Base-by-base conservation (phyloP, 2,329 filamentous ascomycete species). In the Cadophora sp. region DNA sequence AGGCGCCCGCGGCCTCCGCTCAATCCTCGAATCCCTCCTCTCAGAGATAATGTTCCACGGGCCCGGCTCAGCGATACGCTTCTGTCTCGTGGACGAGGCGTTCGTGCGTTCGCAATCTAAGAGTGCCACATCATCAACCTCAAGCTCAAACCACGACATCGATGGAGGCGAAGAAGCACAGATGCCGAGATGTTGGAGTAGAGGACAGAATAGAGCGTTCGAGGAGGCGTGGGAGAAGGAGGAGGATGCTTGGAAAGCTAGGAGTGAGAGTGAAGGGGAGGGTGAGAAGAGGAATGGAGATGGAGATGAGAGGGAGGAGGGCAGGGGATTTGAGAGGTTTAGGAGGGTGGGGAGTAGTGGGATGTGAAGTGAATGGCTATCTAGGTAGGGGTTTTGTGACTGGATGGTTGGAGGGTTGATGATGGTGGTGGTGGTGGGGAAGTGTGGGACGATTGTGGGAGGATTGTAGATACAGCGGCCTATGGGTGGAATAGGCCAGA, bases 1-100 rank as follows among this genome's bases (percentile, higher is more conserved):
- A 0, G 96, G 96, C 3, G 92, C 92, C 0, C 84, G 92, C 45
- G 92, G 89, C 0, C 80, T 96, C 18, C 90, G 93, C 74, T 93
- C 92, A 78, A 91, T 94, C 75, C 89, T 95, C 84, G 92, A 95
- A 78, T 86, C 89, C 2, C 87, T 95, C 8, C 81, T 95, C 13
- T 89, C 89, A 3, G 92, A 94, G 78, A 88, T 91, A 39, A 94
- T 94, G 86, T 95, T 93, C 76, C 90, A 94, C 74, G 89, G 90
- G 0, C 92, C 92, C 16, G 79, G 79, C 55, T 76, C 62, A 6
- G 83, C 80, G 4, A 89, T 90, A 71, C 87, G 91, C 24, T 92
- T 91, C 72, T 90, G 93, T 1, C 83, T 94, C 9, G 87, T 94
- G 50, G 92, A 90, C 0, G 89, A 93, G 75, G 85, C 62, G 8